Conservation (phyloP, 2,329 filamentous ascomycete genomes). For the Fusarium abutilonis region DNA sequence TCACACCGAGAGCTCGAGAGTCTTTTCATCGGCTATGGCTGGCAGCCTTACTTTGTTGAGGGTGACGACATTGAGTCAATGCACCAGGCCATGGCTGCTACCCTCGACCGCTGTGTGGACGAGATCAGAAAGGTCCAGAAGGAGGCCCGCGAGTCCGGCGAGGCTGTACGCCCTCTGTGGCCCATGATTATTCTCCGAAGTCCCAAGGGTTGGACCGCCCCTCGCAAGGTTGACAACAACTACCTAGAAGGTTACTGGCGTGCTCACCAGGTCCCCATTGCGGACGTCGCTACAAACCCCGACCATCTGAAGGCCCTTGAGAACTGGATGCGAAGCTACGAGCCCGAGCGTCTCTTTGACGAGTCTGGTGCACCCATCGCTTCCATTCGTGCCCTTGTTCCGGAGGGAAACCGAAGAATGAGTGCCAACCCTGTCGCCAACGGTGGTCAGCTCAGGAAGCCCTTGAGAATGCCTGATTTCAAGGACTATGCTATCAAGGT, state of each 20-base stretch:
- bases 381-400: conserved; percentile 72
- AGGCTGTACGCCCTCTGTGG: conserved; percentile 76
- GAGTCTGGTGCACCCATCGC: conserved; percentile 69
- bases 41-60: conserved; percentile 83
- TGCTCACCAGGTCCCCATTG: conserved; percentile 79
- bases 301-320: conserved; percentile 75
- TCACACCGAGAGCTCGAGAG: conserved; percentile 76
- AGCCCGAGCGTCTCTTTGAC: conserved; percentile 76
- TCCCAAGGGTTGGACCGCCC: conserved; percentile 83
- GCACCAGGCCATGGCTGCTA: conserved; percentile 85
- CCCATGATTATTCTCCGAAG: conserved; percentile 82
- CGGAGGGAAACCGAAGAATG: conserved; percentile 74
- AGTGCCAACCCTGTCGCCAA: conserved; percentile 81
- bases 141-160: conserved; percentile 74
- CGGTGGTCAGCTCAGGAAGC: conserved; percentile 73
- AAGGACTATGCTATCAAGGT: conserved; percentile 71
- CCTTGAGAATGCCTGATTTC: conserved; percentile 76
- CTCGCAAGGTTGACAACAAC: conserved; percentile 75
- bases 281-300: conserved; percentile 72
- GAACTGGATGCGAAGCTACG: conserved; percentile 80
- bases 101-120: conserved; percentile 75
- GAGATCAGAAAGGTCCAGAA: conserved; percentile 77
- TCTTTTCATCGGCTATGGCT: conserved; percentile 79
- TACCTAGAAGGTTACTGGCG: conserved; percentile 82
- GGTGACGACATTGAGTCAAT: conserved; percentile 77